Percentiles rank a stretch among this genome's conserved stretches.
These are phyloP conservation scores for Lepidium campestre DNA, from an alignment of 441 rosid genomes.

Conservation along the genomic window DNA sequence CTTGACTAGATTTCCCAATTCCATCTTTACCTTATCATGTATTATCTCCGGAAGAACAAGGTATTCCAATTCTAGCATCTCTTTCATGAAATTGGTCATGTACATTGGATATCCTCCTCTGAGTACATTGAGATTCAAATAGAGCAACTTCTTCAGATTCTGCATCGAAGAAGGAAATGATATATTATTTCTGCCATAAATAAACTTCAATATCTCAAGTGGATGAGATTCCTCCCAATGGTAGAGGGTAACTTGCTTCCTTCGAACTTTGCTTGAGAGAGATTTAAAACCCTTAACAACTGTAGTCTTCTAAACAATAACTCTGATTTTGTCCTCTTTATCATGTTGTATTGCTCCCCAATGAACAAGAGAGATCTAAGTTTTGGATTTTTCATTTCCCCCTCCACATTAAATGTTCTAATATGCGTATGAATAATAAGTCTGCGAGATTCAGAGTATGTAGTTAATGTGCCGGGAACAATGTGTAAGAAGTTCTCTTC, in stretches of 20 bases:
- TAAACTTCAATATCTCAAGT: constrained; percentile 5
- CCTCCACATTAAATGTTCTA: too few species aligned
- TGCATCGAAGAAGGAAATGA: not conserved
- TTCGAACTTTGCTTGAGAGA: not conserved
- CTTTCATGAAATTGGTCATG: not conserved
- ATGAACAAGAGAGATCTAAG: constrained; percentile 6
- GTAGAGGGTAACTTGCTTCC: not conserved
- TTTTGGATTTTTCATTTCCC: not conserved
- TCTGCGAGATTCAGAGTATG: not conserved
- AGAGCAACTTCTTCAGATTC: not conserved
- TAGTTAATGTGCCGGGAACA: not conserved
- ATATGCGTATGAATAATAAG: not conserved
- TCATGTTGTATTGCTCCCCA: too few species aligned
- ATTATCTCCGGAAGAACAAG: not conserved
- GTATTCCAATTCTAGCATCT: not conserved
- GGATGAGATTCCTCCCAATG: constrained; percentile 4
- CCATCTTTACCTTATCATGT: not conserved
- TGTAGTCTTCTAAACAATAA: not conserved
- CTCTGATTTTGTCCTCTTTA: not conserved
- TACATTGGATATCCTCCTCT: too few species aligned
- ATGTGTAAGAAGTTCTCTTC: not conserved
- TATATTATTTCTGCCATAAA: not conserved
- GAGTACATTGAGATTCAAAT: not conserved
- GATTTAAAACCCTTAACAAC: not conserved
- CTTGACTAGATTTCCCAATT: not conserved